phyloP scores from a whole-genome alignment of 1,284 basidiomycete species.

The Ceratobasidium sp. region DNA sequence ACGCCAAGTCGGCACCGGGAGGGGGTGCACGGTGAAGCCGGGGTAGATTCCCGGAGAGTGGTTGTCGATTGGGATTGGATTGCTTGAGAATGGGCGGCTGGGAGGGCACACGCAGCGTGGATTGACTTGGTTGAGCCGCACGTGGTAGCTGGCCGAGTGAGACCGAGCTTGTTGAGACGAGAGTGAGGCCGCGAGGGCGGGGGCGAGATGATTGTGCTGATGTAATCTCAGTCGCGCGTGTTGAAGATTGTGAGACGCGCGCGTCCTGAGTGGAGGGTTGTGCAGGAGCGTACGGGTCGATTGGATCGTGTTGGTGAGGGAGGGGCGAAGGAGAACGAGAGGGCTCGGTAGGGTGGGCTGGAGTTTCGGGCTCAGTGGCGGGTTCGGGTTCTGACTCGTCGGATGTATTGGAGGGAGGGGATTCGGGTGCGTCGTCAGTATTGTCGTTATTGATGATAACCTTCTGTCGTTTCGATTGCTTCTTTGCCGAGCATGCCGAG shows the following conservation, averaged over 20 bases:
- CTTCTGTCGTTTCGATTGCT: not conserved
- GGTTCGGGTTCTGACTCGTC: not conserved
- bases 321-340: not conserved
- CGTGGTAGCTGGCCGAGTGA: not conserved
- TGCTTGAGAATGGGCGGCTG: not conserved
- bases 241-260: not conserved
- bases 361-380: not conserved
- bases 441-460: not conserved
- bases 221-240: not conserved
- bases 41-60: not conserved
- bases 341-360: not conserved
- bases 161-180: not conserved
- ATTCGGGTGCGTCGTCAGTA: not conserved
- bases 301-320: not conserved
- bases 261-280: no score
- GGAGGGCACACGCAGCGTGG: not conserved
- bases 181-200: not conserved
- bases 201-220: not conserved
- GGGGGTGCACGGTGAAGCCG: not conserved
- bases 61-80: not conserved
- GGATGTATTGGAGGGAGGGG: not conserved
- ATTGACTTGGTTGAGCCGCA: not conserved
- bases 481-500: not conserved
- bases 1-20: no score
- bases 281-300: not conserved